phyloP scores from a whole-genome alignment of 257 asterid species.

The Mitragyna speciosa region DNA sequence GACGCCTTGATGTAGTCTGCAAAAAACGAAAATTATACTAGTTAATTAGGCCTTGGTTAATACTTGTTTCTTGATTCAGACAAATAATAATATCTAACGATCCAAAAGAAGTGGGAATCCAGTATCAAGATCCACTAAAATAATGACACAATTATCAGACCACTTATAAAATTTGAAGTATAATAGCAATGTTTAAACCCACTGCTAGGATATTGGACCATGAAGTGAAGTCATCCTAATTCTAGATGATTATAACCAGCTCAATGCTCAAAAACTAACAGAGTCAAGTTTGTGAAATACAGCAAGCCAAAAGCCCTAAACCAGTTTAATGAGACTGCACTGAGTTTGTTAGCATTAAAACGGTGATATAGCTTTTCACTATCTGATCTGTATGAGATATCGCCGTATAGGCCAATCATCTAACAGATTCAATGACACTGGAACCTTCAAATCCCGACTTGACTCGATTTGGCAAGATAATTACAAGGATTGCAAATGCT shows the following conservation, averaged over 20 bases:
- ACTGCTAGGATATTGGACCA: not conserved
- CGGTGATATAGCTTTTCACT: not conserved
- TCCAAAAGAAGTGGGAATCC: not conserved
- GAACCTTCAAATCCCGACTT: not conserved
- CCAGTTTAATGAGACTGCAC: not conserved
- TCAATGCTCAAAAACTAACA: not conserved
- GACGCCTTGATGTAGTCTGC: slow-evolving; percentile 92
- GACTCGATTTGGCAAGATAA: not conserved
- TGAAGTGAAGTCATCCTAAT: not conserved
- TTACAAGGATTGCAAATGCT: not conserved
- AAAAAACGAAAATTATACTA: not conserved
- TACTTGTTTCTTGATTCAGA: not conserved
- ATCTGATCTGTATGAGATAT: not conserved
- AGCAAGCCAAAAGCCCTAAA: not conserved
- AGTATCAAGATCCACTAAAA: not conserved
- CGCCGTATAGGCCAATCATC: not conserved
- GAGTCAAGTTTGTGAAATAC: not conserved
- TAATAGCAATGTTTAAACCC: not conserved
- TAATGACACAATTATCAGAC: no score
- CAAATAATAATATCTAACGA: no score
- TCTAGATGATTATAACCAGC: not conserved
- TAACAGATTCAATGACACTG: not conserved
- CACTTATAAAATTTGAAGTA: not conserved
- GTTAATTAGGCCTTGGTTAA: not conserved
- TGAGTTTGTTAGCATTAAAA: not conserved